Conservation (phyloP, 148 eudicot species). For the Mesembryanthemum crystallinum region DNA sequence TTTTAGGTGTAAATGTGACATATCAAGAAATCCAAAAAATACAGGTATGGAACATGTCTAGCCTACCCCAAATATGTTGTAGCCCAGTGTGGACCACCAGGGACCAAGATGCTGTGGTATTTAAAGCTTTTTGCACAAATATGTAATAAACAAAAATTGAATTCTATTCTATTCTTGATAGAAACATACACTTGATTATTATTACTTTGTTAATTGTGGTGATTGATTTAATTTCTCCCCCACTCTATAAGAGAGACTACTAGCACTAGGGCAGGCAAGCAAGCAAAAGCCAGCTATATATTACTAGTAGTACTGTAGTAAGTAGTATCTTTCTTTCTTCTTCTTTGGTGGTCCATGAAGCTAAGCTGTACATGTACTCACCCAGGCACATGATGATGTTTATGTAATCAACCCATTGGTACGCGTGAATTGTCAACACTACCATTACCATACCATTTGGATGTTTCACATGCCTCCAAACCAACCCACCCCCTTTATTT, state of each 20-base stretch:
- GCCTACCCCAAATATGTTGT: not conserved
- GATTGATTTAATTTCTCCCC: not conserved
- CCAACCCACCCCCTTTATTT: not conserved
- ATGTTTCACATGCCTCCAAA: constrained; percentile 8
- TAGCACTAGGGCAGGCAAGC: not conserved
- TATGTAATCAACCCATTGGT: not conserved
- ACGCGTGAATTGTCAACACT: constrained; percentile 6
- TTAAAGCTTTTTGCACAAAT: not conserved
- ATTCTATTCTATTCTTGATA: not conserved
- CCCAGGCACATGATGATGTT: not conserved
- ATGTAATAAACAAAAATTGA: too few species aligned
- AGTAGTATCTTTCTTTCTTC: too few species aligned
- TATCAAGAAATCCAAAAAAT: constrained; percentile 5
- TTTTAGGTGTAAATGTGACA: constrained; percentile 14
- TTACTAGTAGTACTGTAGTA: too few species aligned
- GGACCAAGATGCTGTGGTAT: not conserved
- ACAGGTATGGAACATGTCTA: constrained; percentile 15
- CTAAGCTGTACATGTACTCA: not conserved
- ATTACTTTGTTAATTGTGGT: not conserved
- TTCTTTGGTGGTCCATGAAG: not conserved
- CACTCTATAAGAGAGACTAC: not conserved
- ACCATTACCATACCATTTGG: not conserved
- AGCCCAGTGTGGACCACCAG: constrained; percentile 3
- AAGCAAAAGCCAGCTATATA: not conserved
- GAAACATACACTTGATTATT: not conserved